Base-by-base conservation (phyloP, 305 asterid genomes). In the Petunia hybrid region DNA sequence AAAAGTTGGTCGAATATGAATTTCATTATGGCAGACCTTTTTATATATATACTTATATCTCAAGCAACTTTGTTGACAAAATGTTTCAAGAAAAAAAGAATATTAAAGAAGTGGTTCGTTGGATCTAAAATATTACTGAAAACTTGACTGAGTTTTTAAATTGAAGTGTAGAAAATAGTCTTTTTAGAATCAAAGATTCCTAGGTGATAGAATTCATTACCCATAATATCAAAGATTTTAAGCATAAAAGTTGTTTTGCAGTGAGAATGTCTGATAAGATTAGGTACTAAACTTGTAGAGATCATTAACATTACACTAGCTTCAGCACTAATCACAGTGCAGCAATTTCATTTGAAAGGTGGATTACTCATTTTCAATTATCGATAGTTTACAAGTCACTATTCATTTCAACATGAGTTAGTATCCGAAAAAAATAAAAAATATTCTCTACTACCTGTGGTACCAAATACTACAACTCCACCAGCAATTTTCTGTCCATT, bases 1-100 rank as follows among this genome's bases (percentile, higher is more conserved):
- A 5, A 67, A 46, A 40, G 90, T 92, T 83, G 91, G 92, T 84
- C 82, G 68, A 78, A 81, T 83, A 88, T 87, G 87, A 82, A 86
- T 82, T 86, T 92, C 88, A 85, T 80, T 61, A 84, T 73, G 68
- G 46, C 69, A 80, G 35, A 36, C 35, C 6, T 35, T 36, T 42
- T 73, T 73, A 73, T 73, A 51, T 36, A 73, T 73, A 51, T 36
- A 73, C 63, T 51, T 13, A 16, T 51, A 51, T 36, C 77, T 73
- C 78, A 35, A 73, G 13, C 62, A 48, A 35, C 35, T 48, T 5
- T 3, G 45, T 70, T 46, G 12, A 46, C 5, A 68, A 8, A 22
- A 22, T 5, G 2, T 45, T 71, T 22, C 22, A 31, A 3, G 3
- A 5, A 71, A 12, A 8, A 13, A 13, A 73, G 5, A 35, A 73